Percentiles rank a stretch among this genome's conserved stretches.
Conservation (phyloP, 768 basidiomycete species). For the Suillus alpinus region DNA sequence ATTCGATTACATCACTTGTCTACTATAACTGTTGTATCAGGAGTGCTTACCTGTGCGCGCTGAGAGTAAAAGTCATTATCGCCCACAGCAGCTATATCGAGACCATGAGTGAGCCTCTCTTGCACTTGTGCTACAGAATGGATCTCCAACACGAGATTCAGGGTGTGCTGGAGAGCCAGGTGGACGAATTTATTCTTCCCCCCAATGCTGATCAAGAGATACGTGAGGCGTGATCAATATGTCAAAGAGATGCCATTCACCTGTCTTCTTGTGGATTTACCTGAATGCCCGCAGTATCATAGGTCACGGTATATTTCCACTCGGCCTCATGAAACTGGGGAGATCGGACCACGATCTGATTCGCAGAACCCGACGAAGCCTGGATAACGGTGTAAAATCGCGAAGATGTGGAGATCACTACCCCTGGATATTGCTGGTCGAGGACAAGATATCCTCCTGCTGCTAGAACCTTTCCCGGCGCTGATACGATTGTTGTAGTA, state of each 20-base stretch:
- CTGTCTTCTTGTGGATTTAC: constrained; percentile 23
- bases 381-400: constrained; percentile 86
- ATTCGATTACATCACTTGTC: constrained; percentile 7
- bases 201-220: constrained; percentile 26
- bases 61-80: constrained; percentile 99
- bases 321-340: constrained; percentile 85
- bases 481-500: constrained; percentile 70
- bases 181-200: constrained; percentile 91
- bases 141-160: constrained; percentile 64
- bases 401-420: constrained; percentile 89
- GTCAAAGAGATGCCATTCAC: constrained; percentile 7
- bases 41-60: constrained; percentile 64
- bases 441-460: constrained; percentile 98
- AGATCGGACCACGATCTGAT: constrained; percentile 71
- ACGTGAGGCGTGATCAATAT: constrained; percentile 3
- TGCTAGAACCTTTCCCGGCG: constrained; percentile 92
- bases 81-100: constrained; percentile 82
- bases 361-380: constrained; percentile 24
- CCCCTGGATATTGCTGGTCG: constrained; percentile 79
- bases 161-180: constrained; percentile 77
- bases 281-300: constrained; percentile 26
- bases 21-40: background rate
- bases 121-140: constrained; percentile 42
- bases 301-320: constrained; percentile 66
- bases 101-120: constrained; percentile 45